These are phyloP conservation scores for Clitopilus hobsonii DNA, from an alignment of 768 basidiomycete species.

Conservation along the genomic window DNA sequence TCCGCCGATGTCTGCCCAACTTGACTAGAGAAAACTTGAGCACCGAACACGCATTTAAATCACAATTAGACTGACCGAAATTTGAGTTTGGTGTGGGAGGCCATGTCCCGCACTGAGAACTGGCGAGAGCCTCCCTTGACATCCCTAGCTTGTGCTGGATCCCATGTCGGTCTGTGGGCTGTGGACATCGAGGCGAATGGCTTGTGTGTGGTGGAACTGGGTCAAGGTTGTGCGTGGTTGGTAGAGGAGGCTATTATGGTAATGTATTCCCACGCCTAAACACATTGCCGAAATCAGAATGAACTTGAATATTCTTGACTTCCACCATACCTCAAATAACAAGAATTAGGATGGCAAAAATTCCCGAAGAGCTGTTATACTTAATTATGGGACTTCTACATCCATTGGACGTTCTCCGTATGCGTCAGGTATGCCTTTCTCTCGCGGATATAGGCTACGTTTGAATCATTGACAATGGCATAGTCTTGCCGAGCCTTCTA, in stretches of 20 bases:
- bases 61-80: conserved; percentile 60
- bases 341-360: not conserved
- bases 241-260: not conserved
- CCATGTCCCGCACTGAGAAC: conserved; percentile 91
- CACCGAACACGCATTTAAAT: not conserved
- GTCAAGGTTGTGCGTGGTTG: not conserved
- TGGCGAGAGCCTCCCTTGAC: conserved; percentile 90
- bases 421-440: not conserved
- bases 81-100: conserved; percentile 95
- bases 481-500: not conserved
- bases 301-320: too few relatives aligned
- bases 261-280: not conserved
- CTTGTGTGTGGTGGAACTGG: not conserved
- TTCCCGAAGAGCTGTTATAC: not conserved
- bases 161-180: conserved; percentile 95
- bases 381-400: not conserved
- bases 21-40: conserved; percentile 45
- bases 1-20: conserved; percentile 79
- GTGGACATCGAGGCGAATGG: conserved; percentile 59
- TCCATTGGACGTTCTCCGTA: not conserved
- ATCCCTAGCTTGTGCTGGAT: conserved; percentile 91
- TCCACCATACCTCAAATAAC: too few relatives aligned
- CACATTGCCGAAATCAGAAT: too few relatives aligned
- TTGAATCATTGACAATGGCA: not conserved
- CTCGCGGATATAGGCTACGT: not conserved